phyloP scores from a whole-genome alignment of 2,329 filamentous ascomycete species.

The Neoarthrinium moseri region DNA sequence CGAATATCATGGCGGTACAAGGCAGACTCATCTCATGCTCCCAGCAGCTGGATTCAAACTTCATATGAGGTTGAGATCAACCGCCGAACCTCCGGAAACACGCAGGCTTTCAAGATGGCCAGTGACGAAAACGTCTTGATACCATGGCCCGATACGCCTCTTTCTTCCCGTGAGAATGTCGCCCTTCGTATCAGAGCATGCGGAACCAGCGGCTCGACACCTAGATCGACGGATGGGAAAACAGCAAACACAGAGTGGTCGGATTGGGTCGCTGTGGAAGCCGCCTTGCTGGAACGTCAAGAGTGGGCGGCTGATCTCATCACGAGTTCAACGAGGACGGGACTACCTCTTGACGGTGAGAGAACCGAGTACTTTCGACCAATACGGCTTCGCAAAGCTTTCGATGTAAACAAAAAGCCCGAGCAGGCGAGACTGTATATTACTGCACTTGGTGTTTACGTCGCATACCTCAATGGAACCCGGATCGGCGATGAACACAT shows the following conservation, averaged over 20 bases:
- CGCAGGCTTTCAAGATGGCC: background rate
- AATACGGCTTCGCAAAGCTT: background rate
- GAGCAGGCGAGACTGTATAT: slow-evolving; percentile 31
- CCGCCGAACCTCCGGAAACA: background rate
- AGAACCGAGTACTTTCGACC: slow-evolving; percentile 1
- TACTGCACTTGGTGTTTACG: slow-evolving; percentile 34
- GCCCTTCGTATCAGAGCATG: background rate
- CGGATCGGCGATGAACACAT: slow-evolving; percentile 27
- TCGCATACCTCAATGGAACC: slow-evolving; percentile 36
- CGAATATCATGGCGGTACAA: slow-evolving; percentile 5
- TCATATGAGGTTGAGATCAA: slow-evolving; percentile 3
- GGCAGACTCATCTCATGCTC: background rate
- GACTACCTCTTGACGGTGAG: background rate
- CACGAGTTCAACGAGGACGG: background rate
- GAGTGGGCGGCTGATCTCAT: slow-evolving; percentile 3
- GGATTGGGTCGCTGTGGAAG: slow-evolving; percentile 1
- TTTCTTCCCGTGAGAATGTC: background rate
- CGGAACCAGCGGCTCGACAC: background rate
- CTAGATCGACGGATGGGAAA: background rate
- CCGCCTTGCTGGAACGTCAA: background rate
- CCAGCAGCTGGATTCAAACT: background rate
- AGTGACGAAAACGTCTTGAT: background rate
- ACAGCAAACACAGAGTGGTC: slow-evolving; percentile 1
- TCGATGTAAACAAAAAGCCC: background rate
- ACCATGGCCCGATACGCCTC: slow-evolving; percentile 3